Evolutionary conservation across 495 filamentous ascomycete genomes (phyloP).

Genomic region (Daldinia bambusicola): DNA sequence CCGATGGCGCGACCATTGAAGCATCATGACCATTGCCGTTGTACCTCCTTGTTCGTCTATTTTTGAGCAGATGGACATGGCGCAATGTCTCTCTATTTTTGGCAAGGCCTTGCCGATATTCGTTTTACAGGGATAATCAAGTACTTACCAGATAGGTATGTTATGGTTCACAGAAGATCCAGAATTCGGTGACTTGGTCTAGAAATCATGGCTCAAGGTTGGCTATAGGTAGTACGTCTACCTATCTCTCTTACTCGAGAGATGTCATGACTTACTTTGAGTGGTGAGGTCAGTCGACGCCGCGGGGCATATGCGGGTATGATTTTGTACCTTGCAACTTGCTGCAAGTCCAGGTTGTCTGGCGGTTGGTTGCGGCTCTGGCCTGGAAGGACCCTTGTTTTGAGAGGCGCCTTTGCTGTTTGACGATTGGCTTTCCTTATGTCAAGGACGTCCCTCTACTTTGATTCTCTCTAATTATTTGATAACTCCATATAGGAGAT

Average conservation of each 20-base stretch:
- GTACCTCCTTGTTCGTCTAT: slow-evolving; percentile 1
- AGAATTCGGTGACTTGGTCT: background rate
- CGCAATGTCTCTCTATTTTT: slow-evolving; percentile 12
- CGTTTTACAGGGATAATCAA: slow-evolving; percentile 1
- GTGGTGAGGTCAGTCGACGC: background rate
- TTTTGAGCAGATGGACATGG: background rate
- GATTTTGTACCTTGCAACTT: slow-evolving; percentile 17
- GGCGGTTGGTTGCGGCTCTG: slow-evolving; percentile 40
- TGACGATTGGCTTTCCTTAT: slow-evolving; percentile 11
- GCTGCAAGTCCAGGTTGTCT: slow-evolving; percentile 33
- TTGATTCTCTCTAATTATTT: too few species aligned
- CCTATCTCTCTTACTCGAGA: background rate
- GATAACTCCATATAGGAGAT: background rate
- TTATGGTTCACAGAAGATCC: slow-evolving; percentile 18
- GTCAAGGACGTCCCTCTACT: too few species aligned
- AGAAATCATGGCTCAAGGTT: slow-evolving; percentile 8
- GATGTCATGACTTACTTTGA: background rate
- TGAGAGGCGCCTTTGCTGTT: slow-evolving; percentile 9
- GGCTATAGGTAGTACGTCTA: background rate
- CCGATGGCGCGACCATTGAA: slow-evolving; percentile 21
- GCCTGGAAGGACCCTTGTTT: slow-evolving; percentile 26
- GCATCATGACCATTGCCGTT: slow-evolving; percentile 1
- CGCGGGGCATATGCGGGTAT: slow-evolving; percentile 14
- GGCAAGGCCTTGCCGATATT: slow-evolving; percentile 10
- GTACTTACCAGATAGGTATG: background rate